Percentiles rank a stretch among this genome's conserved stretches.
phyloP scores from a whole-genome alignment of 208 protist genomes.

The Crithidia sp. region DNA sequence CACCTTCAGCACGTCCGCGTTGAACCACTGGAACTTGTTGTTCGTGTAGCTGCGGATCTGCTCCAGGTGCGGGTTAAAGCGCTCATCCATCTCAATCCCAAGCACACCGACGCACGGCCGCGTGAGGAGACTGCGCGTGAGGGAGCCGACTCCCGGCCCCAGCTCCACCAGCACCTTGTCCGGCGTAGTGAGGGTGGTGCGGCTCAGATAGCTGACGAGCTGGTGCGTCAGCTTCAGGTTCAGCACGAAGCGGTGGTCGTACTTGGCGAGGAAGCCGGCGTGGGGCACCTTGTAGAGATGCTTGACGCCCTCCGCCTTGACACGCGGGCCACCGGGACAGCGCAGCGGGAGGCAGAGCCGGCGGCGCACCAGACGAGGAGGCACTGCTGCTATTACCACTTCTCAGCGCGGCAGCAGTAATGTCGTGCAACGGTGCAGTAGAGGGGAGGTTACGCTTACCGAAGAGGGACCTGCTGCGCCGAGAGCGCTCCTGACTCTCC shows the following conservation, averaged over 20 bases:
- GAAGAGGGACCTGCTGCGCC: neutral
- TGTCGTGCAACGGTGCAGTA: slow-evolving; percentile 32
- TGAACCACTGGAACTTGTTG: slow-evolving; percentile 89
- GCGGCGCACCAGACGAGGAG: neutral
- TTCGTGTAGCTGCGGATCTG: slow-evolving; percentile 80
- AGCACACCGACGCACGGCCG: slow-evolving; percentile 83
- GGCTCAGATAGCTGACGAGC: slow-evolving; percentile 64
- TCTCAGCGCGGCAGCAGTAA: slow-evolving; percentile 15
- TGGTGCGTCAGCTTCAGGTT: slow-evolving; percentile 91
- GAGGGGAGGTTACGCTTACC: slow-evolving; percentile 5
- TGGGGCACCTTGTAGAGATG: slow-evolving; percentile 88
- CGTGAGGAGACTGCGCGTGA: slow-evolving; percentile 88
- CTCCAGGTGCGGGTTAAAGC: slow-evolving; percentile 86
- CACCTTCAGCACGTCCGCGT: slow-evolving; percentile 78
- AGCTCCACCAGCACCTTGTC: slow-evolving; percentile 90
- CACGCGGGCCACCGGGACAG: slow-evolving; percentile 83
- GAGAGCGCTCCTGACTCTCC: slow-evolving; percentile 3
- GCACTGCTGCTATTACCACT: neutral
- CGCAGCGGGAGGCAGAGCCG: slow-evolving; percentile 68
- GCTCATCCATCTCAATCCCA: slow-evolving; percentile 78
- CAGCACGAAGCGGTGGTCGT: slow-evolving; percentile 87
- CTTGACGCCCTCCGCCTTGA: slow-evolving; percentile 83
- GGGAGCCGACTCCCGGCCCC: slow-evolving; percentile 76
- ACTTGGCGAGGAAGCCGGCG: slow-evolving; percentile 85
- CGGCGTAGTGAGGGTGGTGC: slow-evolving; percentile 63